Conservation (phyloP, 805 yeast species). For the Cyberlindnera xishuangbannaensis region DNA sequence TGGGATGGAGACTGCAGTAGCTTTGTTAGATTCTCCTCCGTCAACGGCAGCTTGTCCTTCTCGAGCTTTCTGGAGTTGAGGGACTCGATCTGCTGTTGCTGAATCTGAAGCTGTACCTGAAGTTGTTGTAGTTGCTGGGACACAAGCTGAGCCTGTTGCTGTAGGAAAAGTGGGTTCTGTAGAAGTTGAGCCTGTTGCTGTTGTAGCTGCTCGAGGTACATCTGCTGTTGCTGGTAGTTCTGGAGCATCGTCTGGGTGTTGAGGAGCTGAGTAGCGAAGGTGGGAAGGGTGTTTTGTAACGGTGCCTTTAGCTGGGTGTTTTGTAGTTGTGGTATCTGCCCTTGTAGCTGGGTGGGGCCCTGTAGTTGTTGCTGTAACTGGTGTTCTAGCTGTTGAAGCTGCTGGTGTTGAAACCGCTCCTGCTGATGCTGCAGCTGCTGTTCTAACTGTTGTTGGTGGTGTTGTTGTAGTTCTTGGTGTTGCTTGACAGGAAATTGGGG, state of each 20-base stretch:
- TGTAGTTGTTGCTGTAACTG: not conserved
- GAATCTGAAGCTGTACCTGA: constrained; percentile 24
- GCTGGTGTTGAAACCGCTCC: not conserved
- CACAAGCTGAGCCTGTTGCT: constrained; percentile 23
- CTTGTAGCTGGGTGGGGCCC: too few species aligned
- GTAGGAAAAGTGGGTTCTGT: constrained; percentile 21
- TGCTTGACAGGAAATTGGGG: constrained; percentile 1
- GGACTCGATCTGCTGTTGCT: constrained; percentile 28
- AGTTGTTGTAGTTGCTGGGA: constrained; percentile 24
- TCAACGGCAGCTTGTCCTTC: constrained; percentile 17
- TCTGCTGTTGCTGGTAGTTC: constrained; percentile 21
- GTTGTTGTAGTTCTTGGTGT: not conserved
- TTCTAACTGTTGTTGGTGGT: not conserved
- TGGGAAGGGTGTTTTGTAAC: not conserved
- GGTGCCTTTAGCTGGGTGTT: too few species aligned
- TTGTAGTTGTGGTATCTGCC: not conserved
- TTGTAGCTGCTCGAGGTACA: constrained; percentile 17
- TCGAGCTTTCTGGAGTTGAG: constrained; percentile 13
- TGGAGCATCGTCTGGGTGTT: constrained; percentile 14
- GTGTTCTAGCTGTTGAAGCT: not conserved
- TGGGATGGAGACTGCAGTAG: constrained; percentile 13
- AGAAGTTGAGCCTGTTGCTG: constrained; percentile 15
- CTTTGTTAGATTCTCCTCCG: constrained; percentile 21
- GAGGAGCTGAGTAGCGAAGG: constrained; percentile 5
- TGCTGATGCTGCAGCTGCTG: not conserved